These are phyloP conservation scores for Xylaria nigripes DNA, from an alignment of 495 filamentous ascomycete species.

Conservation along the genomic window DNA sequence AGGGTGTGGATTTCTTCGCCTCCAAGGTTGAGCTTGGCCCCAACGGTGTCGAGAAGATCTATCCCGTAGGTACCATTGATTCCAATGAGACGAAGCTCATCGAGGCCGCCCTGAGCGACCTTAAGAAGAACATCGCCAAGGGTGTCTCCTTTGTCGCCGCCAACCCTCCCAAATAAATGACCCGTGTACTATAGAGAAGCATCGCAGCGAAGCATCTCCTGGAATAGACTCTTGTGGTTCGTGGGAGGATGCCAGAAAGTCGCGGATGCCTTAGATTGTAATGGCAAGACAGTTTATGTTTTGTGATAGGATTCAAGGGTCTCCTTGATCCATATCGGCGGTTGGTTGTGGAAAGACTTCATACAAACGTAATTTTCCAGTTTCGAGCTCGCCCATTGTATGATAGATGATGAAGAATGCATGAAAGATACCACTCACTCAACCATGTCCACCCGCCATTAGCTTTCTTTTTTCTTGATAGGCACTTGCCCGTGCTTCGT, in stretches of 20 bases:
- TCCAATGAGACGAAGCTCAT: conserved; percentile 82
- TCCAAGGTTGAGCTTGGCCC: conserved; percentile 90
- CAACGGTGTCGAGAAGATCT: conserved; percentile 90
- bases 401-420: conserved; percentile 15
- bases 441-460: too few relatives aligned
- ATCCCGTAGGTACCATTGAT: conserved; percentile 71
- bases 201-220: conserved; percentile 10
- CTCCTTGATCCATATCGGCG: too few relatives aligned
- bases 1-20: conserved; percentile 93
- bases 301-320: too few relatives aligned
- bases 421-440: conserved; percentile 8
- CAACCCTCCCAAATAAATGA: conserved; percentile 47
- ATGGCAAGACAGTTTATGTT: not conserved
- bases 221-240: not conserved
- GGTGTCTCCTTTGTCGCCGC: conserved; percentile 43
- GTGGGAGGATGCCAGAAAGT: not conserved
- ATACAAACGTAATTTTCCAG: too few relatives aligned
- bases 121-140: conserved; percentile 71
- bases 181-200: conserved; percentile 1
- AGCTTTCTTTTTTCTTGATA: too few relatives aligned
- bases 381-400: conserved; percentile 11
- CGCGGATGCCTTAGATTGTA: not conserved
- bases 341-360: too few relatives aligned
- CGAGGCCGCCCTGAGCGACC: conserved; percentile 71
- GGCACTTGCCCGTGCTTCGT: too few relatives aligned